Evolutionary conservation across 129 eudicot species (phyloP).

Genomic region (Tagetes patula): DNA sequence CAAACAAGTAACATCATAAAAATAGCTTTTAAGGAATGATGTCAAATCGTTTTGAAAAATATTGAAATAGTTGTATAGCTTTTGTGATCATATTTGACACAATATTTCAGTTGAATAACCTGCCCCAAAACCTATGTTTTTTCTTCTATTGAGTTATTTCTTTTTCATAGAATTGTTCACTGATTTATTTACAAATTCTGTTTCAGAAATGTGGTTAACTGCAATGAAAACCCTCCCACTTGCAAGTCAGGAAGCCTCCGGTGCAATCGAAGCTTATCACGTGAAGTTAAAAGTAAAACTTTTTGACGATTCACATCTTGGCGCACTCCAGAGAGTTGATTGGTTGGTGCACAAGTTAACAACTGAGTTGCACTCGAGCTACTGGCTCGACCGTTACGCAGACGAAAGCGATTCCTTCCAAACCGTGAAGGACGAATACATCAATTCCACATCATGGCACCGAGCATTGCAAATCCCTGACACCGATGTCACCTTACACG

Average conservation of each 20-base stretch:
- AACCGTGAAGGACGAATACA: conserved; percentile 75
- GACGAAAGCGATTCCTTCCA: conserved; percentile 90
- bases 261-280: conserved; percentile 96
- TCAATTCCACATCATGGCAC: conserved; percentile 93
- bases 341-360: conserved; percentile 95
- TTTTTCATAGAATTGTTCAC: background rate
- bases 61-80: background rate
- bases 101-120: background rate
- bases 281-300: conserved; percentile 81
- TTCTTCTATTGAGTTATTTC: background rate
- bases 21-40: background rate
- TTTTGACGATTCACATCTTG: conserved; percentile 85
- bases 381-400: conserved; percentile 93
- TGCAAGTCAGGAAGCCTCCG: conserved; percentile 90
- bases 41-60: background rate
- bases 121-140: background rate
- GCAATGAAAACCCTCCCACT: conserved; percentile 79
- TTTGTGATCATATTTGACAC: background rate
- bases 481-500: conserved; percentile 48
- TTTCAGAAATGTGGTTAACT: conserved; percentile 90
- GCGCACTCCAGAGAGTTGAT: conserved; percentile 85
- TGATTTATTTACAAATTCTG: conserved; percentile 9
- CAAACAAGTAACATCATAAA: background rate
- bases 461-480: conserved; percentile 85
- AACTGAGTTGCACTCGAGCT: conserved; percentile 85